Evolutionary conservation across 2,329 filamentous ascomycete genomes (phyloP).

Genomic region (Pseudogymnoascus destructans): DNA sequence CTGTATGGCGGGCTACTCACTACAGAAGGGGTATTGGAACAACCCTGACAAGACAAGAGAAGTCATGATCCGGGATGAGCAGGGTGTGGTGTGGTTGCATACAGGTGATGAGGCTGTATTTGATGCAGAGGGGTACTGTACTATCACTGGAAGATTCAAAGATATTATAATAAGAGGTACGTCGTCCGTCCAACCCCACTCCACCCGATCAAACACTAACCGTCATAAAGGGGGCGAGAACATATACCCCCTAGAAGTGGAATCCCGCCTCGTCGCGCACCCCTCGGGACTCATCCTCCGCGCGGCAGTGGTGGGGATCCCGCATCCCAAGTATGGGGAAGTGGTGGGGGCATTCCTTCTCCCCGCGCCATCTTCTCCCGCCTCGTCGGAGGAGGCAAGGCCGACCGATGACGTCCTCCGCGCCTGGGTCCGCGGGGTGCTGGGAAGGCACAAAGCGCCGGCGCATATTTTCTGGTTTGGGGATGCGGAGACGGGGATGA

Average conservation of each 20-base stretch:
- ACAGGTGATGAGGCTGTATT: conserved; percentile 59
- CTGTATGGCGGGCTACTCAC: conserved; percentile 65
- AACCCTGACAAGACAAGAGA: conserved; percentile 62
- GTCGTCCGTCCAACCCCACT: background rate
- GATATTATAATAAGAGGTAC: conserved; percentile 63
- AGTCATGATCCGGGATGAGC: conserved; percentile 39
- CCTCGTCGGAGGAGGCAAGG: conserved; percentile 11
- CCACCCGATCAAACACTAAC: background rate
- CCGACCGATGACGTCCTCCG: conserved; percentile 43
- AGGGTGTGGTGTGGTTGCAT: conserved; percentile 46
- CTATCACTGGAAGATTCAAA: conserved; percentile 64
- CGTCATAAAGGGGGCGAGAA: conserved; percentile 52
- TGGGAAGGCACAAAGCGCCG: conserved; percentile 58
- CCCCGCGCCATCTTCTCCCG: conserved; percentile 21
- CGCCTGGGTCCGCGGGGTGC: conserved; percentile 46
- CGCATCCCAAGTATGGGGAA: conserved; percentile 59
- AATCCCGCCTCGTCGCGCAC: conserved; percentile 57
- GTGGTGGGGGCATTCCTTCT: conserved; percentile 55
- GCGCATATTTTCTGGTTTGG: conserved; percentile 67
- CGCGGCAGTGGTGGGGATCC: conserved; percentile 58
- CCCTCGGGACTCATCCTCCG: conserved; percentile 37
- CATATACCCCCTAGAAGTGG: conserved; percentile 61
- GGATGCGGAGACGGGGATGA: conserved; percentile 38
- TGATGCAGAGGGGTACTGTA: conserved; percentile 56
- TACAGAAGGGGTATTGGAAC: conserved; percentile 55